Evolutionary conservation across 495 filamentous ascomycete genomes (phyloP).

Genomic region (Talaromyces thailandensis): DNA sequence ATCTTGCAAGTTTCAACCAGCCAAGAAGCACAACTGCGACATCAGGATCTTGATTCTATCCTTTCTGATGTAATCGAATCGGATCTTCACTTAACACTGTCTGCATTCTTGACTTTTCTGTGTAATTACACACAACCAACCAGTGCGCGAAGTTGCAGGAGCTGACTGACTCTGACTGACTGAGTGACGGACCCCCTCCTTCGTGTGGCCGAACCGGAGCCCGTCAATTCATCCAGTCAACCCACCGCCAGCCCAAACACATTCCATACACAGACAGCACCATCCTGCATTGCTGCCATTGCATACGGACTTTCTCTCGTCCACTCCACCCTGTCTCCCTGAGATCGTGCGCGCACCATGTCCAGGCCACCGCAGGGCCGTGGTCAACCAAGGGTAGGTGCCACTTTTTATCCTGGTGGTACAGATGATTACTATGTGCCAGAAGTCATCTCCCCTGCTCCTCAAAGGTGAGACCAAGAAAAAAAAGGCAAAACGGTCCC

Average conservation of each 20-base stretch:
- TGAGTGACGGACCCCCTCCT: neutral
- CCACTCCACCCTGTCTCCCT: constrained; percentile 1
- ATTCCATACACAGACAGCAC: neutral
- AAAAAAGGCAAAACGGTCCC: neutral
- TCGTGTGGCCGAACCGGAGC: neutral
- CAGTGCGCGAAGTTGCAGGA: neutral
- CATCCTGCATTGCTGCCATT: constrained; percentile 1
- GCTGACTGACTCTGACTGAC: neutral
- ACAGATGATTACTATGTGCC: constrained; percentile 81
- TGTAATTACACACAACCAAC: neutral
- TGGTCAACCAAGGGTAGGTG: constrained; percentile 51
- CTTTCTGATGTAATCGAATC: neutral
- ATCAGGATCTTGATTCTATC: neutral
- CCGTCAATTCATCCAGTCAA: neutral
- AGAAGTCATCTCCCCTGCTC: constrained; percentile 70
- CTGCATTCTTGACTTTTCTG: neutral
- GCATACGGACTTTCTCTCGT: constrained; percentile 9
- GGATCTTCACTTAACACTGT: neutral
- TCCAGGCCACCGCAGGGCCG: constrained; percentile 34
- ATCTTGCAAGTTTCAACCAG: neutral
- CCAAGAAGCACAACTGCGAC: neutral
- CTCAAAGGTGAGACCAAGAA: constrained; percentile 68
- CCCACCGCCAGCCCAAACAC: neutral
- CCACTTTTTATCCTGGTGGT: constrained; percentile 85
- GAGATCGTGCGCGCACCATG: constrained; percentile 16